phyloP scores from a whole-genome alignment of 345 rosid genomes.

The Eucalyptus paniculata region DNA sequence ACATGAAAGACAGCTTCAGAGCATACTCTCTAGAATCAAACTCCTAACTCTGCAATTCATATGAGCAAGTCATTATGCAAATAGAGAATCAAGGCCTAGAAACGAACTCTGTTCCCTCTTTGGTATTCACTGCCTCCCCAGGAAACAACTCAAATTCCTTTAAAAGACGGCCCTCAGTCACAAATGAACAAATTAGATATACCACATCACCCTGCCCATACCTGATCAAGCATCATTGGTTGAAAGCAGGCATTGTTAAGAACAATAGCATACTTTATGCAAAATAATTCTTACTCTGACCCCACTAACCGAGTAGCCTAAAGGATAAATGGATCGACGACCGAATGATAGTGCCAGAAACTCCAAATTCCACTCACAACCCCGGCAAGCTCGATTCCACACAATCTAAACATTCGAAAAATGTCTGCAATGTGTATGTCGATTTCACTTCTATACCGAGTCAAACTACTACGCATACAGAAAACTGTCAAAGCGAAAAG shows the following conservation, averaged over 20 bases:
- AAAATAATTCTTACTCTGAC: not conserved
- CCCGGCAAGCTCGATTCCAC: not conserved
- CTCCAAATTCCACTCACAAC: not conserved
- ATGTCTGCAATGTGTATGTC: not conserved
- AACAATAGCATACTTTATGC: not conserved
- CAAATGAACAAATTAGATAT: not conserved
- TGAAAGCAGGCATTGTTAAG: not conserved
- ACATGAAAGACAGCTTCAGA: not conserved
- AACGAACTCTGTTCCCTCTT: not conserved
- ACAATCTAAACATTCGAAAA: not conserved
- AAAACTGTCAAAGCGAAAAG: not conserved
- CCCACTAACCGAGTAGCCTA: not conserved
- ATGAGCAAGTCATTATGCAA: not conserved
- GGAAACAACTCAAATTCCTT: not conserved
- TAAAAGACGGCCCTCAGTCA: fast-evolving
- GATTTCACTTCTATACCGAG: not conserved
- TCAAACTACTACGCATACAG: not conserved
- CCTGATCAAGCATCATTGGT: not conserved
- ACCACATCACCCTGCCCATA: not conserved
- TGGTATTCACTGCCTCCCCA: not conserved
- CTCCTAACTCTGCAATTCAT: not conserved
- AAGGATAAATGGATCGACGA: not conserved
- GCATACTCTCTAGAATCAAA: not conserved
- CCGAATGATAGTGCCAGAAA: not conserved
- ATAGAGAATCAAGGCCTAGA: not conserved